Percentiles rank a stretch among this genome's conserved stretches.
Evolutionary conservation across 805 yeast species (phyloP).

Genomic region (Wickerhamiella sergipiensis): DNA sequence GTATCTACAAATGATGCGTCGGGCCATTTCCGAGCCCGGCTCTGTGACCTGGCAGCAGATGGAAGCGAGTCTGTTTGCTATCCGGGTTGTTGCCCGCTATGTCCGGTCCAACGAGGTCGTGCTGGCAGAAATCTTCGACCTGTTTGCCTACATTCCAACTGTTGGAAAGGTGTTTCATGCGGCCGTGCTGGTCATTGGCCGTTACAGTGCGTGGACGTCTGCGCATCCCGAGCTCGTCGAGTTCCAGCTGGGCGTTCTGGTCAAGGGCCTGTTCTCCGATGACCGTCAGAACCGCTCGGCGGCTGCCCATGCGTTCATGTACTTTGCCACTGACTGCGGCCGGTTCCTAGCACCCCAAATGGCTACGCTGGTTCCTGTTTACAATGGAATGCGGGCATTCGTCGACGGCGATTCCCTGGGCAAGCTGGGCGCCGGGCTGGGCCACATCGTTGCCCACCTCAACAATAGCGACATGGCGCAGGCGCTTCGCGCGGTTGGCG

Average conservation of each 20-base stretch:
- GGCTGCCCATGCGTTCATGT: conserved; percentile 87
- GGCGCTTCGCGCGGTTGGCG: background rate
- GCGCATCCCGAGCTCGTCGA: conserved; percentile 72
- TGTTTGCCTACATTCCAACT: conserved; percentile 52
- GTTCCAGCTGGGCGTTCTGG: conserved; percentile 71
- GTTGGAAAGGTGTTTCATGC: conserved; percentile 83
- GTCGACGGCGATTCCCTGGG: conserved; percentile 39
- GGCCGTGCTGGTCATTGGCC: conserved; percentile 83
- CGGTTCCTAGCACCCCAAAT: conserved; percentile 46
- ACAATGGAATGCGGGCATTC: conserved; percentile 38
- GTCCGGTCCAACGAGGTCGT: conserved; percentile 52
- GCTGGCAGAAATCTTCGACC: conserved; percentile 64
- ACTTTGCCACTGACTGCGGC: conserved; percentile 85
- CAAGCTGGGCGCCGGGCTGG: background rate
- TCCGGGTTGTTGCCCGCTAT: conserved; percentile 92
- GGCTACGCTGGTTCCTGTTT: conserved; percentile 64
- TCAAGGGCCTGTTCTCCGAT: conserved; percentile 46
- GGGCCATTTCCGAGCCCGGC: background rate
- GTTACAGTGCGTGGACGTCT: conserved; percentile 92
- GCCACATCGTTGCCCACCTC: background rate
- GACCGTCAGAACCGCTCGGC: conserved; percentile 52
- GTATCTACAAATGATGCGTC: conserved; percentile 23
- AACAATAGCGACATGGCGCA: background rate
- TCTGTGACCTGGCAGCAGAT: conserved; percentile 56
- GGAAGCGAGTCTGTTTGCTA: conserved; percentile 80